Percentiles rank a stretch among this genome's conserved stretches.
Conservation (phyloP, 129 eudicot genomes). For the Dittrichia graveolens region DNA sequence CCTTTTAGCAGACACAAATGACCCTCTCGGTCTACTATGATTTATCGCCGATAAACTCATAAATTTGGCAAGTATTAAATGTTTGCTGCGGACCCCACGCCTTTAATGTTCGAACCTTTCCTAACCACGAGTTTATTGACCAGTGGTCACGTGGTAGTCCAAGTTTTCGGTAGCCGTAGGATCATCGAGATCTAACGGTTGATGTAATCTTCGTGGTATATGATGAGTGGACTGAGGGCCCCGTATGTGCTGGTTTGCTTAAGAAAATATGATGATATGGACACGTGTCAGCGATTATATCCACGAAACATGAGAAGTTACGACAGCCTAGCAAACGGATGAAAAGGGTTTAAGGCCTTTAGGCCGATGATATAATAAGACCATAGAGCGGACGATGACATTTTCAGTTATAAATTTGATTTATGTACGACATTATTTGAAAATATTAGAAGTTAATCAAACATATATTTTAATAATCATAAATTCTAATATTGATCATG, state of each 20-base stretch:
- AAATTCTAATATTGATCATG: too few relatives aligned
- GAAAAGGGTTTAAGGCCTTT: background rate
- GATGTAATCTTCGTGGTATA: constrained; percentile 22
- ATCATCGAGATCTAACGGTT: constrained; percentile 26
- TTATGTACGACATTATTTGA: background rate
- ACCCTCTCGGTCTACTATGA: constrained; percentile 14
- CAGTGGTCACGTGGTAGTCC: constrained; percentile 31
- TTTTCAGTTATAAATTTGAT: background rate
- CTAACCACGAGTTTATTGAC: constrained; percentile 39
- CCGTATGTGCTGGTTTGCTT: constrained; percentile 17
- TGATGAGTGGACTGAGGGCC: constrained; percentile 22
- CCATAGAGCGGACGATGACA: too few relatives aligned
- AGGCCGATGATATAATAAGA: constrained; percentile 22
- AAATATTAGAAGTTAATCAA: too few relatives aligned
- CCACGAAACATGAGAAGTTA: constrained; percentile 37
- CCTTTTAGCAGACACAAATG: constrained; percentile 16
- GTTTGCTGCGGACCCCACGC: constrained; percentile 23
- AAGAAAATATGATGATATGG: constrained; percentile 3
- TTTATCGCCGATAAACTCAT: background rate
- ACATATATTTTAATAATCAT: too few relatives aligned
- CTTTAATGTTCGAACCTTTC: constrained; percentile 30
- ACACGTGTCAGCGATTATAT: constrained; percentile 36
- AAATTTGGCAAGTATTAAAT: constrained; percentile 4
- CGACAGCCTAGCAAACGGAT: constrained; percentile 15
- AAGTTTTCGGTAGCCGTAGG: constrained; percentile 9